Base-by-base conservation (phyloP, 352 stramenopile species). In the Plasmopara viticola region DNA sequence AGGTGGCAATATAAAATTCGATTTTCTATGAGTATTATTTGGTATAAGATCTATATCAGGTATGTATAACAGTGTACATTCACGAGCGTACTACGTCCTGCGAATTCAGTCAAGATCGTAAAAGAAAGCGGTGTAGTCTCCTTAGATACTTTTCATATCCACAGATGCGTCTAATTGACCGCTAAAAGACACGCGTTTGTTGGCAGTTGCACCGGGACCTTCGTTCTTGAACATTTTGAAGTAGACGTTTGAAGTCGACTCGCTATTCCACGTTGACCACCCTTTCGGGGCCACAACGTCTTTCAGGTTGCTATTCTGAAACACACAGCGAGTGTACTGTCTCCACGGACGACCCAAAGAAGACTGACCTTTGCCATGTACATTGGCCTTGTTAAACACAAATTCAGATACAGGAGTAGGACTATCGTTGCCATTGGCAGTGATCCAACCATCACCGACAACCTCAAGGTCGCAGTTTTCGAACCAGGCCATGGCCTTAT, bases 151-250 rank as follows among this genome's bases (percentile, higher is more conserved):
- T 4, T 12, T 41, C 12, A 60, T 55, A 1, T 4, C 9, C 20
- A 41, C 40, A 17, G 53, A 5, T 13, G 37, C 31, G 4, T 54
- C 15, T 9, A 60, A 14, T 18, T 56, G 33, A 2, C 54, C 48
- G 25, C 54, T 61, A 28, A 61, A 61, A 0, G 34, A 0, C 4
- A 48, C 54, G 2, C 54, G 42, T 34, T 51, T 20, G 6, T 42
- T 47, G 35, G 18, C 48, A 15, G 12, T 41, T 14, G 49, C 29
- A 44, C 49, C 49, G 6, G 29, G 29, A 2, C 49, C 49, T 0
- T 13, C 41, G 29, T 55, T 60, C 45, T 60, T 60, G 14, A 48
- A 60, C 40, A 55, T 41, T 34, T 52, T 56, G 18, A 54, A 47
- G 48, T 54, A 54, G 7, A 54, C 48, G 5, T 57, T 57, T 5